Conservation (phyloP, 306 rosid genomes). For the Crataegus laevigata region DNA sequence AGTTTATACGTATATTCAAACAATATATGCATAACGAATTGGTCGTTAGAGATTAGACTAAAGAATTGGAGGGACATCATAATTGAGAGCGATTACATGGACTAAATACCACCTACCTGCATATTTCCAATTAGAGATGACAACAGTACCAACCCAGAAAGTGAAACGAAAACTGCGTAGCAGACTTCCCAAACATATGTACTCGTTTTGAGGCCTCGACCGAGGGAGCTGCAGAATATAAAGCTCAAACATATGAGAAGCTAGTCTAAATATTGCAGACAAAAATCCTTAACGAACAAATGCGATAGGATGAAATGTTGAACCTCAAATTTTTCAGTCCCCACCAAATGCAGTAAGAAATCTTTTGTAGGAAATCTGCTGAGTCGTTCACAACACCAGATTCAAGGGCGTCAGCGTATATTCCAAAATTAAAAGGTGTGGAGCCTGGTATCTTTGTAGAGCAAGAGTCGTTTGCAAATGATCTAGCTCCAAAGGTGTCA, state of each 20-base stretch:
- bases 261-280: no score
- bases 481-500: not conserved
- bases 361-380: not conserved
- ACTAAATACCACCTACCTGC: not conserved
- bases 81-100: no score
- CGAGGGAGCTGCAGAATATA: no score
- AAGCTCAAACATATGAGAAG: no score
- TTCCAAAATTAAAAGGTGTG: constrained; percentile 15
- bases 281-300: no score
- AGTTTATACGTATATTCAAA: not conserved
- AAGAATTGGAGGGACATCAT: constrained; percentile 38
- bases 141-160: constrained; percentile 16
- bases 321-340: constrained; percentile 16
- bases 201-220: no score
- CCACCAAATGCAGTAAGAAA: constrained; percentile 27
- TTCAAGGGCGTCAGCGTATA: not conserved
- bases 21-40: no score
- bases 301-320: not conserved
- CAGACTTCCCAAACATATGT: constrained; percentile 10
- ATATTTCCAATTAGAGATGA: constrained; percentile 23
- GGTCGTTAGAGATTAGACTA: no score
- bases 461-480: not conserved
- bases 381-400: constrained; percentile 3
- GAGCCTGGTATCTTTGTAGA: not conserved
- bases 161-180: constrained; percentile 13